These are phyloP conservation scores for Dactylellina leptospora DNA, from an alignment of 2,329 filamentous ascomycete genomes.

Conservation along the genomic window DNA sequence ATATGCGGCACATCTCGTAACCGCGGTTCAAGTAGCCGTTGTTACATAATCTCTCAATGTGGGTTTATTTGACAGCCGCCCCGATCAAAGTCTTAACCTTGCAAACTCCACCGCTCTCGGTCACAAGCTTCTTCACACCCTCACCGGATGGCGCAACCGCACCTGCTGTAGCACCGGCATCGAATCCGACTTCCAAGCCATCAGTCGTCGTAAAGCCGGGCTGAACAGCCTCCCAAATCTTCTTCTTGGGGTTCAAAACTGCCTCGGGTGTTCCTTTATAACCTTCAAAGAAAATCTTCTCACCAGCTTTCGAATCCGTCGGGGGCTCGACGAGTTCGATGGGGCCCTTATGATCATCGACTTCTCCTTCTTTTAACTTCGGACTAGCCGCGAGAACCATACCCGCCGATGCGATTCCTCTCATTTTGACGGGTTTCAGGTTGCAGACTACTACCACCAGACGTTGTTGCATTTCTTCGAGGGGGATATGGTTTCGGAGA, in stretches of 20 bases:
- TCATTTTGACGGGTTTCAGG: conserved; percentile 99
- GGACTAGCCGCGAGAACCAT: conserved; percentile 98
- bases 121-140: conserved; percentile 72
- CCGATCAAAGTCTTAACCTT: conserved; percentile 82
- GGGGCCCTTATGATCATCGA: conserved; percentile 82
- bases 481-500: conserved; percentile 87
- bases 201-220: conserved; percentile 93
- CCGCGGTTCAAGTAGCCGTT: too few relatives aligned
- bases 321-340: conserved; percentile 92
- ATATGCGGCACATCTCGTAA: too few relatives aligned
- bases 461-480: conserved; percentile 95
- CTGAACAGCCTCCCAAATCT: conserved; percentile 97
- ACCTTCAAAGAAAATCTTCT: conserved; percentile 90
- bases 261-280: conserved; percentile 93
- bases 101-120: conserved; percentile 79
- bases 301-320: conserved; percentile 78
- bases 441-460: conserved; percentile 97
- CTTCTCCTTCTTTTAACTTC: conserved; percentile 76
- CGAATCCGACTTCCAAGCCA: conserved; percentile 82
- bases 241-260: conserved; percentile 98
- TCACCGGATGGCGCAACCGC: conserved; percentile 64
- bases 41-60: too few relatives aligned
- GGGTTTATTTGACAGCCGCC: conserved; percentile 83
- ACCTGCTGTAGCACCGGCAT: conserved; percentile 75
- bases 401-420: conserved; percentile 79